phyloP scores from a whole-genome alignment of 78 protist species.

The Bigelowiella natans region DNA sequence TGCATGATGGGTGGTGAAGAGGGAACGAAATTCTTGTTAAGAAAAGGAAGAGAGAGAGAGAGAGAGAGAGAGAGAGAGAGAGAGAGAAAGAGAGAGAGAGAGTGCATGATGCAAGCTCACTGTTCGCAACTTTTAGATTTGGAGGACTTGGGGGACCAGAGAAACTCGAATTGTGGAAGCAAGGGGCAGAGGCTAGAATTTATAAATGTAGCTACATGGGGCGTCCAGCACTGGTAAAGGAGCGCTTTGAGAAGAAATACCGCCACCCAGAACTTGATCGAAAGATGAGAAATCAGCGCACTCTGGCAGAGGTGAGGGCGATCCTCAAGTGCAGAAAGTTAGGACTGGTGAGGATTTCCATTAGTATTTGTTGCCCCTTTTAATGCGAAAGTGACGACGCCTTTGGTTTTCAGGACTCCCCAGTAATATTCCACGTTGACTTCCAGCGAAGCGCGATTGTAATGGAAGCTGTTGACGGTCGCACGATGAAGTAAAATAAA shows the following conservation, averaged over 20 bases:
- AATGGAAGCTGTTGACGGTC: not conserved
- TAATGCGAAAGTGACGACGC: not conserved
- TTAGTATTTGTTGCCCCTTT: not conserved
- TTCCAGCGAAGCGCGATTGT: not conserved
- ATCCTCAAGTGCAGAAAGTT: too few relatives aligned
- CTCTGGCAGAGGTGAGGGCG: too few relatives aligned
- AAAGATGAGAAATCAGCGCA: not conserved
- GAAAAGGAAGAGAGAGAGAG: too few relatives aligned
- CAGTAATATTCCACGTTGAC: not conserved
- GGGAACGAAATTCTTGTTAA: too few relatives aligned
- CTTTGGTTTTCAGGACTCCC: not conserved
- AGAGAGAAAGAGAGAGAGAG: too few relatives aligned
- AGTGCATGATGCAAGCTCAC: too few relatives aligned
- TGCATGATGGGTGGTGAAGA: too few relatives aligned
- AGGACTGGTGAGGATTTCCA: not conserved
- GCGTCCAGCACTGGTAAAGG: not conserved
- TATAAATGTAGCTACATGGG: not conserved
- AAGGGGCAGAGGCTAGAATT: conserved; percentile 26
- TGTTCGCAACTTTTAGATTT: too few relatives aligned
- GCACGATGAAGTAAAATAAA: not conserved
- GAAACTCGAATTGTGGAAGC: conserved; percentile 10
- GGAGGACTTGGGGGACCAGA: too few relatives aligned
- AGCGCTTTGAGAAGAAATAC: conserved; percentile 13
- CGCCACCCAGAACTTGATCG: conserved; percentile 19
- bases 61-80: too few relatives aligned